These are phyloP conservation scores for Phylloporus sp. DNA, from an alignment of 768 basidiomycete species.

Conservation along the genomic window DNA sequence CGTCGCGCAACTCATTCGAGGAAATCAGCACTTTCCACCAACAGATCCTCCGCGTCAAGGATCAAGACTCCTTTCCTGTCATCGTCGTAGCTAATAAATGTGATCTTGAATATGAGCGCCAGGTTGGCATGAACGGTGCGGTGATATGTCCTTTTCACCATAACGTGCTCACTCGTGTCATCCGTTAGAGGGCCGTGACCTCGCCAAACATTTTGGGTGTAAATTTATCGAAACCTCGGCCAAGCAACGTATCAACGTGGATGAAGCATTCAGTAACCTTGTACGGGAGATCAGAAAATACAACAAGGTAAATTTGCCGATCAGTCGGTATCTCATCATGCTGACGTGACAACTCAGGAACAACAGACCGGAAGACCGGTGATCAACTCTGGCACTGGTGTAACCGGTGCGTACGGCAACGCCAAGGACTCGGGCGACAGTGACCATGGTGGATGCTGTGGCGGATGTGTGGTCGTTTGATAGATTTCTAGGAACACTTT, in stretches of 20 bases:
- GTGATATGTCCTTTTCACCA: background rate
- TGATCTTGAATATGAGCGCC: constrained; percentile 92
- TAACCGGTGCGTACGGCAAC: constrained; percentile 46
- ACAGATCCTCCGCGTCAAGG: constrained; percentile 95
- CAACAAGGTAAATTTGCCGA: constrained; percentile 64
- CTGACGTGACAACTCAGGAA: constrained; percentile 43
- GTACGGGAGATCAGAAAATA: constrained; percentile 92
- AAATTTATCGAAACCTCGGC: constrained; percentile 96
- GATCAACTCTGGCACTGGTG: constrained; percentile 39
- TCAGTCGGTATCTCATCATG: background rate
- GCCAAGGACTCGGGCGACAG: constrained; percentile 48
- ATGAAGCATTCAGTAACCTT: constrained; percentile 90
- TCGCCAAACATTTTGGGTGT: constrained; percentile 92
- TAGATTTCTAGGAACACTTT: constrained; percentile 12
- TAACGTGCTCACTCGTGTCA: background rate
- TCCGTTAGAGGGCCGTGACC: constrained; percentile 86
- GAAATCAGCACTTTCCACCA: constrained; percentile 96
- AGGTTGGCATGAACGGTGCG: constrained; percentile 91
- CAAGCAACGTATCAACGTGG: constrained; percentile 94
- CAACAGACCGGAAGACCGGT: constrained; percentile 76
- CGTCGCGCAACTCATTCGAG: constrained; percentile 96
- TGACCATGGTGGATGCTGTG: constrained; percentile 59
- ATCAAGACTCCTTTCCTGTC: constrained; percentile 92
- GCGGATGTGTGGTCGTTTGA: constrained; percentile 60
- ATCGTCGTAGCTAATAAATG: constrained; percentile 98